Percentiles rank a stretch among this genome's conserved stretches.
Conservation (phyloP, 306 rosid species). For the Mimosa pudica region DNA sequence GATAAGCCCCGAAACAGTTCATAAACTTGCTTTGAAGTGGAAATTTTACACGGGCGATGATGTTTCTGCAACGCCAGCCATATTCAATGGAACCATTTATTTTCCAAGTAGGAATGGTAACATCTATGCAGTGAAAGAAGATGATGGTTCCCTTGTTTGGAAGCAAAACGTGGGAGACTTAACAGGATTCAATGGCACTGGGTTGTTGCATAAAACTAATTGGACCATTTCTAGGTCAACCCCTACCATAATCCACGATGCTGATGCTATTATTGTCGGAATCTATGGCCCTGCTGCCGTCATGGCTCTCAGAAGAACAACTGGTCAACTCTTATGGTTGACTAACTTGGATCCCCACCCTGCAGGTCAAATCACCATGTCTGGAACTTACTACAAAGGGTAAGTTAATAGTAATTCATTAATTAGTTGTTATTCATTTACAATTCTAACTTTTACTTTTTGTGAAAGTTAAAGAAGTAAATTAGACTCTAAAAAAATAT, state of each 20-base stretch:
- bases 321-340: constrained; percentile 49
- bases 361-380: constrained; percentile 49
- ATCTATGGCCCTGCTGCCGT: constrained; percentile 61
- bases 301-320: constrained; percentile 52
- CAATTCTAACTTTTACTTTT: too few species aligned
- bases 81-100: constrained; percentile 45
- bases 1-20: constrained; percentile 45
- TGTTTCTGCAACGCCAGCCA: constrained; percentile 61
- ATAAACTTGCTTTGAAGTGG: constrained; percentile 52
- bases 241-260: constrained; percentile 44
- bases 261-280: not conserved
- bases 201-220: constrained; percentile 37
- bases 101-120: constrained; percentile 73
- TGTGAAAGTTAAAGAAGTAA: too few species aligned
- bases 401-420: not conserved
- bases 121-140: constrained; percentile 47
- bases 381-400: constrained; percentile 62
- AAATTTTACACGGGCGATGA: constrained; percentile 54
- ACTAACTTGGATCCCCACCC: constrained; percentile 44
- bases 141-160: constrained; percentile 17
- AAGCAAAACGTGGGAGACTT: constrained; percentile 36
- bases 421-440: too few species aligned
- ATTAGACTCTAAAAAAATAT: too few species aligned
- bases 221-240: constrained; percentile 47
- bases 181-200: constrained; percentile 50